Conservation (phyloP, 257 asterid genomes). For the Leonotis leonurus region DNA sequence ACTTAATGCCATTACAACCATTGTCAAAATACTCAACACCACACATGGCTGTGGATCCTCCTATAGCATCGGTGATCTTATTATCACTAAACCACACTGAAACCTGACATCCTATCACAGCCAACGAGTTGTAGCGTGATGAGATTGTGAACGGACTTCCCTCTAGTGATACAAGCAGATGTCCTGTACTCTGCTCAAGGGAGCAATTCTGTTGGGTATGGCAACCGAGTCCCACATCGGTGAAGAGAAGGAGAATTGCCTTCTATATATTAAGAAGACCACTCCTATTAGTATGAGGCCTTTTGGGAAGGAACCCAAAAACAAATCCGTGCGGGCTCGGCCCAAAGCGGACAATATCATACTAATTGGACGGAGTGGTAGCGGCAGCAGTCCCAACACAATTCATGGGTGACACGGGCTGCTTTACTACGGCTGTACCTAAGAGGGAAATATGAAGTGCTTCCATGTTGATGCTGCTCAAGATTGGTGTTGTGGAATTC, state of each 20-base stretch:
- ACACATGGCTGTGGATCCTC: constrained; percentile 27
- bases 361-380: too few relatives aligned
- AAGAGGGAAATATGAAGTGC: not conserved
- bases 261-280: too few relatives aligned
- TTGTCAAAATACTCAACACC: not conserved
- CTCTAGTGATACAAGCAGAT: not conserved
- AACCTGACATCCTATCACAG: constrained; percentile 19
- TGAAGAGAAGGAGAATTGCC: too few relatives aligned
- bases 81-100: constrained; percentile 1
- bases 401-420: constrained; percentile 12
- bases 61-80: not conserved
- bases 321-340: too few relatives aligned
- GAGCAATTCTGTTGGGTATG: too few relatives aligned
- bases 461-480: not conserved
- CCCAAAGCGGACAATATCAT: too few relatives aligned
- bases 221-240: too few relatives aligned
- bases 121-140: not conserved
- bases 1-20: not conserved
- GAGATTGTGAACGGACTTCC: constrained; percentile 28
- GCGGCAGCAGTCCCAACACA: too few relatives aligned
- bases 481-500: too few relatives aligned
- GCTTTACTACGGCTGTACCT: not conserved
- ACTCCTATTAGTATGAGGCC: too few relatives aligned
- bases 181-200: not conserved
- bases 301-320: too few relatives aligned